A percentile compares a stretch with the other conserved stretches of the same genome.
Evolutionary conservation across 2,329 filamentous ascomycete species (phyloP).

Genomic region (Exophiala lecanii-corni): DNA sequence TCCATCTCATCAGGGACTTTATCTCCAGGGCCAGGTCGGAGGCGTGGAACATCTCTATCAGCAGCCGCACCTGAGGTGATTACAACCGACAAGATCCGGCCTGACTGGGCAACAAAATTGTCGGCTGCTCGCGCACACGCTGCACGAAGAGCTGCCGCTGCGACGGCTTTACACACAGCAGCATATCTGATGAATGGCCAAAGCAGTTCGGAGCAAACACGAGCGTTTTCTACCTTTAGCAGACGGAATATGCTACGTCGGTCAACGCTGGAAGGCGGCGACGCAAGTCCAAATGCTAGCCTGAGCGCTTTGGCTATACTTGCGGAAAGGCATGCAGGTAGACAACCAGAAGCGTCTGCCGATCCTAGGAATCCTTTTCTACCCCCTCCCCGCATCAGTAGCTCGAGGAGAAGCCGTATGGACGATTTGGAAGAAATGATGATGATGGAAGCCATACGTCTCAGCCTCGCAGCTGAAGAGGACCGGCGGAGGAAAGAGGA

Average conservation of each 20-base stretch:
- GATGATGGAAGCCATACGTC: conserved; percentile 92
- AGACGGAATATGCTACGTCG: conserved; percentile 49
- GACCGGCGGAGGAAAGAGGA: conserved; percentile 83
- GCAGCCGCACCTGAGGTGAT: conserved; percentile 81
- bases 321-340: conserved; percentile 38
- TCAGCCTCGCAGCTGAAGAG: conserved; percentile 89
- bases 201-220: conserved; percentile 36
- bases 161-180: conserved; percentile 89
- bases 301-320: conserved; percentile 45
- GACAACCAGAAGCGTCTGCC: conserved; percentile 33
- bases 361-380: conserved; percentile 31
- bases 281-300: conserved; percentile 33
- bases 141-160: conserved; percentile 80
- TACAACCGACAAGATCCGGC: conserved; percentile 85
- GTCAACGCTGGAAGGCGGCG: conserved; percentile 33
- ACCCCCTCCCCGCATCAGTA: conserved; percentile 42
- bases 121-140: conserved; percentile 79
- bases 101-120: conserved; percentile 91
- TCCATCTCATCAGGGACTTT: conserved; percentile 62
- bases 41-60: conserved; percentile 67
- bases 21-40: conserved; percentile 40
- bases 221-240: conserved; percentile 55
- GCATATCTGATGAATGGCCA: conserved; percentile 69
- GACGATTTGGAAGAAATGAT: conserved; percentile 96
- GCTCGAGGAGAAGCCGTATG: conserved; percentile 59